Base-by-base conservation (phyloP, 140 eudicot species). In the Bidens hawaiensis region DNA sequence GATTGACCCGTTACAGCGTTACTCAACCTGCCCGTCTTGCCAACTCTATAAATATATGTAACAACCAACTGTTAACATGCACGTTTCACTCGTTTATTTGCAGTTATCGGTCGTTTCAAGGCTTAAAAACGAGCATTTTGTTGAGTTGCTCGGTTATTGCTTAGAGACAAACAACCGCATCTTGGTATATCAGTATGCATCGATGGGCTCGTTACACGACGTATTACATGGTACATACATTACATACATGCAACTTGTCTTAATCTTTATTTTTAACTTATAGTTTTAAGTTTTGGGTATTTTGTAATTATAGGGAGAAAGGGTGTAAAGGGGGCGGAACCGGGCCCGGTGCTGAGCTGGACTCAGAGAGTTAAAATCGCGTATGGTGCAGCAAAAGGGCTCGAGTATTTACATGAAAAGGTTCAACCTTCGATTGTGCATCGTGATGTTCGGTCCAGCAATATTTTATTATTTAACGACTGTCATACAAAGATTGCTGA, bases 381-480 rank as follows among this genome's bases (percentile, higher is more conserved):
- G 0, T 77, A 48, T 55, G 97, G 97, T 13, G 97, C 95, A 49
- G 97, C 97, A 24, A 86, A 78, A 78, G 95, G 97, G 11, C 83
- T 86, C 0, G 97, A 90, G 57, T 90, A 50, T 74, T 67, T 90
- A 55, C 97, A 90, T 49, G 97, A 90, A 71, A 90, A 90, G 73
- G 77, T 82, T 67, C 97, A 90, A 69, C 97, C 97, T 4, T 68
- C 97, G 4, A 81, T 90, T 19, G 95, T 90, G 53, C 97, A 90
- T 70, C 87, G 95, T 11, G 97, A 90, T 76, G 85, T 90, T 52
- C 76, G 97, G 70, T 90, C 97, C 24, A 90, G 95, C 82, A 90
- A 90, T 61, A 83, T 86, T 36, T 73, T 90, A 17, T 69, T 90
- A 54, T 90, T 86, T 34, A 82, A 86, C 57, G 97, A 89, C 23